Evolutionary conservation across 306 rosid genomes (phyloP), one percentile per base, ranked within the genome.

Genomic region (Mimosa bimucronata): DNA sequence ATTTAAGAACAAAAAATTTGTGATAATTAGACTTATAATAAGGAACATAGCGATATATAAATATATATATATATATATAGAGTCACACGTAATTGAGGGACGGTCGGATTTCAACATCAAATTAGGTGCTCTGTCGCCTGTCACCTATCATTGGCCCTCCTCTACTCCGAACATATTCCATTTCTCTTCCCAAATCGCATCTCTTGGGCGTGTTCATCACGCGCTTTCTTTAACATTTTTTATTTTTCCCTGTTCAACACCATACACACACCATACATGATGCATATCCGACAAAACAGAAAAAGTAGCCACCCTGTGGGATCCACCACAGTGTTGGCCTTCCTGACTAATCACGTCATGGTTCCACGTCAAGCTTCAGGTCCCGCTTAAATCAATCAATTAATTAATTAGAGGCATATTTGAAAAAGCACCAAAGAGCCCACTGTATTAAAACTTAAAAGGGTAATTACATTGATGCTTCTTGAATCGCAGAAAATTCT

Each of bases 281-380:
- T 71, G 80, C 84, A 86, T 86, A 52, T 80, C 88, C 78, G 86
- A 83, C 89, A 58, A 76, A 79, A 66, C 1, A 75, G 38, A 76
- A 72, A 65, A 3, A 2, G 19, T 9, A n/a, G 67, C 66, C 45
- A 3, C 11, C 74, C 65, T 2, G 12, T 68, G 46, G 73, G 81
- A 57, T 66, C 85, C 73, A 34, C 72, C 76, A 4, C 1, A 15
- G 1, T 25, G 15, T 26, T 6, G 31, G 71, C 44, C 44, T 42
- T 31, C 44, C 71, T 65, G 72, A 38, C 28, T 37, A n/a, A 67
- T 79, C 64, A 86, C 68, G 77, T 46, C 46, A 9, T 14, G 42
- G 25, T 70, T 16, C 77, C 50, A 65, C 71, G 80, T 73, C 79
- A 44, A 1, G 18, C 12, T n/a, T 75, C 76, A 2, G 76, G 77